A percentile compares a stretch with the other conserved stretches of the same genome.
These are phyloP conservation scores for Setomelanomma holmii DNA, from an alignment of 2,329 filamentous ascomycete species.

Conservation along the genomic window DNA sequence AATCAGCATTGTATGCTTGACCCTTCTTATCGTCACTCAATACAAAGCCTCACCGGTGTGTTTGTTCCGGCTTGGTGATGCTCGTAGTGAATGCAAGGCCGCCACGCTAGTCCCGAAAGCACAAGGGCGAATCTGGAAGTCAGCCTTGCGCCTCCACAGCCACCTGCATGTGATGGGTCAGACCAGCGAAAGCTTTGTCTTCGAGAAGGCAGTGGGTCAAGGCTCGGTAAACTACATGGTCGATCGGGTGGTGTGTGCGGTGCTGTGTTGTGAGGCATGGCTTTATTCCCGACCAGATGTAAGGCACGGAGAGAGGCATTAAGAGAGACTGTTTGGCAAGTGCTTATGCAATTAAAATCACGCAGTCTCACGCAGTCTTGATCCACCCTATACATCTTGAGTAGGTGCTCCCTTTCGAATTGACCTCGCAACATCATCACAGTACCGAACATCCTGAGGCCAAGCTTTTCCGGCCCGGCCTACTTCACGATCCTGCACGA, in stretches of 20 bases:
- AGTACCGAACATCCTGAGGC: not conserved
- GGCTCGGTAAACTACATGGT: slow-evolving; percentile 9
- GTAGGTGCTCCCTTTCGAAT: not conserved
- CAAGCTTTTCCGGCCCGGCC: slow-evolving; percentile 16
- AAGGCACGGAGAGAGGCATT: not conserved
- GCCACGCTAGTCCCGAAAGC: not conserved
- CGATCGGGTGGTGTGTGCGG: not conserved
- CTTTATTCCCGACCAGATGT: not conserved
- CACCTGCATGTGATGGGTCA: slow-evolving; percentile 7
- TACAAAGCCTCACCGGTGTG: slow-evolving; percentile 6
- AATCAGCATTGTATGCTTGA: not conserved
- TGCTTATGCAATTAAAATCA: not conserved
- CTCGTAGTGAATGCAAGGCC: slow-evolving; percentile 8
- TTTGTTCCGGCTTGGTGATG: not conserved
- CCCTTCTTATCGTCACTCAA: not conserved
- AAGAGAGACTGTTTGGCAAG: too few species aligned
- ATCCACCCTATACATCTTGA: not conserved
- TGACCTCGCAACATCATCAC: slow-evolving; percentile 3
- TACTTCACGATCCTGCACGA: slow-evolving; percentile 1
- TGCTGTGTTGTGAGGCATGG: not conserved
- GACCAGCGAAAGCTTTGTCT: slow-evolving; percentile 5
- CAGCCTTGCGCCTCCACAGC: slow-evolving; percentile 25
- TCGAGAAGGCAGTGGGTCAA: not conserved
- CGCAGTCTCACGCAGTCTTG: not conserved
- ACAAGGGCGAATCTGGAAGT: too few species aligned